Evolutionary conservation across 768 basidiomycete genomes (phyloP).

Genomic region (Dendrothele bispora): DNA sequence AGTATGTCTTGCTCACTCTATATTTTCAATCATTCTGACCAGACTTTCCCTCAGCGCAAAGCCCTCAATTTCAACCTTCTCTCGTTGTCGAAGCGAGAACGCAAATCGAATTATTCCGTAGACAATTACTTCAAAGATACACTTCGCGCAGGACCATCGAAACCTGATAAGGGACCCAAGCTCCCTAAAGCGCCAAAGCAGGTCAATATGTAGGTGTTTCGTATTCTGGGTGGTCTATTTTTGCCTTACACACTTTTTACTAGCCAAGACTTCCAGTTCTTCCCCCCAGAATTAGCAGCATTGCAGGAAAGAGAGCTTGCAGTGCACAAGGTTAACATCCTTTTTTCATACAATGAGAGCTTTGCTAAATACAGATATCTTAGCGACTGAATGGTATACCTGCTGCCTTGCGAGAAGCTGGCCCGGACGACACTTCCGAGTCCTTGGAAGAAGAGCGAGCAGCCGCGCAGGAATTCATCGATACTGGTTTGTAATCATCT

Average conservation of each 20-base stretch:
- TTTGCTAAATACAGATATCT: conserved; percentile 5
- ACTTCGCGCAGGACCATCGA: conserved; percentile 75
- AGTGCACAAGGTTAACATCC: conserved; percentile 62
- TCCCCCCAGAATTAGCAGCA: conserved; percentile 73
- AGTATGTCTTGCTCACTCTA: conserved; percentile 34
- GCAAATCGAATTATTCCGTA: conserved; percentile 92
- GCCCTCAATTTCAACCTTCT: conserved; percentile 72
- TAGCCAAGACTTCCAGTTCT: conserved; percentile 97
- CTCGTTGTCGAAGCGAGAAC: conserved; percentile 89
- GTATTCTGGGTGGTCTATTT: no score
- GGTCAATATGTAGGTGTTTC: conserved; percentile 64
- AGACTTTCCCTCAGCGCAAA: conserved; percentile 49
- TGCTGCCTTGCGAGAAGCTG: conserved; percentile 65
- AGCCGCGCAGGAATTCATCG: conserved; percentile 84
- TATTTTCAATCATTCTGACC: background rate
- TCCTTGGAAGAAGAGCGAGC: conserved; percentile 76
- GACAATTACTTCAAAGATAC: conserved; percentile 96
- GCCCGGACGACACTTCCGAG: conserved; percentile 78
- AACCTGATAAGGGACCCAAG: conserved; percentile 79
- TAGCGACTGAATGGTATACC: conserved; percentile 68
- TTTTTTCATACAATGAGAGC: background rate
- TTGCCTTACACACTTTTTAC: background rate
- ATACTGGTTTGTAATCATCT: conserved; percentile 55
- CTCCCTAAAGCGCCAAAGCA: conserved; percentile 87
- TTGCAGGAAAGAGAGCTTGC: conserved; percentile 87